Percentiles rank a stretch among this genome's conserved stretches.
These are phyloP conservation scores for Nannizziopsis barbatae DNA, from an alignment of 2,329 filamentous ascomycete species.

Conservation along the genomic window DNA sequence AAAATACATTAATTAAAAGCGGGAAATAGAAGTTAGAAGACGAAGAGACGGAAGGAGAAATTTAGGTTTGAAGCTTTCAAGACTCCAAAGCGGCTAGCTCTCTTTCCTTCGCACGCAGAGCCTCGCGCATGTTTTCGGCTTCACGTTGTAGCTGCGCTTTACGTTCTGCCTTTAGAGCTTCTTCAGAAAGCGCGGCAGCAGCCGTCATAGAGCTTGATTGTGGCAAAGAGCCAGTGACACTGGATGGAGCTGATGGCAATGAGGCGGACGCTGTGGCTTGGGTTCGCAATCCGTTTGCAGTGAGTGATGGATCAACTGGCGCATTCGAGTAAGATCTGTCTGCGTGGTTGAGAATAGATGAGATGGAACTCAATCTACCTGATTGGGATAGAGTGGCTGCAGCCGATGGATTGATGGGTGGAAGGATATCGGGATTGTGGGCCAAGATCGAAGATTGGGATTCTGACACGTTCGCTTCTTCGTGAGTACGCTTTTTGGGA, in stretches of 20 bases:
- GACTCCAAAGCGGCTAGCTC: conserved; percentile 50
- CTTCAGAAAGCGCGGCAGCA: conserved; percentile 30
- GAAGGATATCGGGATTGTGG: conserved; percentile 26
- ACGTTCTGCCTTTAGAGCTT: conserved; percentile 48
- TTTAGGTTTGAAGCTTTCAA: conserved; percentile 8
- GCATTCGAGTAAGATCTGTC: conserved; percentile 22
- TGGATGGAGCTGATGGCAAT: conserved; percentile 18
- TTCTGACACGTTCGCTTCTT: conserved; percentile 25
- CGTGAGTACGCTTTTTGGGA: conserved; percentile 29
- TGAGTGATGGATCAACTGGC: conserved; percentile 33
- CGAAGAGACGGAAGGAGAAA: conserved; percentile 8
- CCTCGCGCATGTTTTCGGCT: conserved; percentile 62
- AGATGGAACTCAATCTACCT: conserved; percentile 62
- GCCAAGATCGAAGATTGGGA: conserved; percentile 16
- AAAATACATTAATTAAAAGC: too few species aligned
- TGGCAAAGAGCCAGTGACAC: conserved; percentile 23
- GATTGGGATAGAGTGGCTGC: conserved; percentile 25
- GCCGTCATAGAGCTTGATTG: background rate
- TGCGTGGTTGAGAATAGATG: conserved; percentile 58
- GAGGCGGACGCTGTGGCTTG: conserved; percentile 18
- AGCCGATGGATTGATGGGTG: conserved; percentile 24
- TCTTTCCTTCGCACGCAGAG: conserved; percentile 61
- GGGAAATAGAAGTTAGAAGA: background rate
- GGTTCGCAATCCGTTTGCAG: conserved; percentile 20
- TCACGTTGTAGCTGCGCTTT: conserved; percentile 58